Percentiles rank a stretch among this genome's conserved stretches.
phyloP scores from a whole-genome alignment of 345 rosid species.

The Eucalyptus marginata region DNA sequence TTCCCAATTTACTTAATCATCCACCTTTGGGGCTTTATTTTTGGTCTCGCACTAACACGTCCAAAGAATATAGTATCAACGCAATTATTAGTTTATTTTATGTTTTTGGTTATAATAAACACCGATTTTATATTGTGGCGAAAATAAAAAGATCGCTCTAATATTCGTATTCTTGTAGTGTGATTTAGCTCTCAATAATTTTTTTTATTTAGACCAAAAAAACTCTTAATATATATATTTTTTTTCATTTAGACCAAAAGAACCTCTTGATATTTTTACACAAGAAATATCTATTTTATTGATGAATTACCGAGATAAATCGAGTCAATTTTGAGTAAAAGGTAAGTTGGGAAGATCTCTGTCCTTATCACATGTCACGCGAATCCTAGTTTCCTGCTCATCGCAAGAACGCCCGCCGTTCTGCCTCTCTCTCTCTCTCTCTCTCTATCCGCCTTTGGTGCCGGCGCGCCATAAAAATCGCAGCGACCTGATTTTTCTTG shows the following conservation, averaged over 20 bases:
- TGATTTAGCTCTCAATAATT: background rate
- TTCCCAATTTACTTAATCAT: background rate
- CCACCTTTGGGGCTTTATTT: background rate
- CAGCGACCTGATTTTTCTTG: background rate
- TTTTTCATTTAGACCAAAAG: too few species aligned
- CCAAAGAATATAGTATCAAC: background rate
- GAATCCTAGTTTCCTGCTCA: background rate
- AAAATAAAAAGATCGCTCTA: background rate
- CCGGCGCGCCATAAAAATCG: background rate
- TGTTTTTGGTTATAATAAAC: background rate
- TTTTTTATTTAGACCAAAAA: too few species aligned
- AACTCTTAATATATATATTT: too few species aligned
- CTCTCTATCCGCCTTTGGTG: background rate
- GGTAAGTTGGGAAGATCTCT: background rate
- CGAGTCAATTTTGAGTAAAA: background rate
- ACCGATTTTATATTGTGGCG: too few species aligned
- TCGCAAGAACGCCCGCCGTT: background rate
- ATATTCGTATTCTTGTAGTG: background rate
- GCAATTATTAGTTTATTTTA: rapidly evolving
- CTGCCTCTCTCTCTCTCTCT: background rate
- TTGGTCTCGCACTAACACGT: background rate
- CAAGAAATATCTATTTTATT: background rate
- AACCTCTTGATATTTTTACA: too few species aligned
- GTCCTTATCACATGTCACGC: background rate
- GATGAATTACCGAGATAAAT: background rate